Evolutionary conservation across 495 filamentous ascomycete genomes (phyloP).

Genomic region (Xylaria grammica): DNA sequence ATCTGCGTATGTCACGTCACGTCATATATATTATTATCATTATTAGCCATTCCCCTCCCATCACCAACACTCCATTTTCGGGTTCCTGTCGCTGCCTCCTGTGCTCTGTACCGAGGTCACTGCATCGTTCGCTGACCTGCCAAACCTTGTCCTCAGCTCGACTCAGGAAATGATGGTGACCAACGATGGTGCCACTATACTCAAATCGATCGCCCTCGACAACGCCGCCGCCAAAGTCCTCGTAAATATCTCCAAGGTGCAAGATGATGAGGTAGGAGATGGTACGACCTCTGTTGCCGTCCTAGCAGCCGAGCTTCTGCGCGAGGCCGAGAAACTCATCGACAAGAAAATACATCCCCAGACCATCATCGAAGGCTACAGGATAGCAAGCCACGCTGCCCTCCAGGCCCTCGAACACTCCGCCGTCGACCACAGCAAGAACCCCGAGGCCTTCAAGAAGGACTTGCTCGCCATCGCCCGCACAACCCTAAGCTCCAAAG

Average conservation of each 20-base stretch:
- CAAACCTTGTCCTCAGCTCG: slow-evolving; percentile 62
- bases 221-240: slow-evolving; percentile 97
- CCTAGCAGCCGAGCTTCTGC: slow-evolving; percentile 89
- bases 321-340: slow-evolving; percentile 96
- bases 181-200: slow-evolving; percentile 96
- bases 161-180: slow-evolving; percentile 97
- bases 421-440: slow-evolving; percentile 86
- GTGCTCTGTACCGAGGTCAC: neutral
- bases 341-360: slow-evolving; percentile 98
- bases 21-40: neutral
- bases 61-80: too few species aligned
- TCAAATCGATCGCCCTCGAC: slow-evolving; percentile 98
- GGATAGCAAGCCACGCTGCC: slow-evolving; percentile 91
- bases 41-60: neutral
- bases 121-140: slow-evolving; percentile 21
- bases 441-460: slow-evolving; percentile 81
- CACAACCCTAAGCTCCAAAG: slow-evolving; percentile 98
- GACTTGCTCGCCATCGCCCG: slow-evolving; percentile 90
- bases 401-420: slow-evolving; percentile 80
- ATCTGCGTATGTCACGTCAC: slow-evolving; percentile 72
- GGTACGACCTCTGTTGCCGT: slow-evolving; percentile 88
- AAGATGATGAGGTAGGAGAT: slow-evolving; percentile 98
- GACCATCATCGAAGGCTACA: slow-evolving; percentile 98
- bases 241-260: slow-evolving; percentile 99
- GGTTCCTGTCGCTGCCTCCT: too few species aligned